Conservation (phyloP, 371 early-diverging fungal genomes). For the Saksenaea vasiformis region DNA sequence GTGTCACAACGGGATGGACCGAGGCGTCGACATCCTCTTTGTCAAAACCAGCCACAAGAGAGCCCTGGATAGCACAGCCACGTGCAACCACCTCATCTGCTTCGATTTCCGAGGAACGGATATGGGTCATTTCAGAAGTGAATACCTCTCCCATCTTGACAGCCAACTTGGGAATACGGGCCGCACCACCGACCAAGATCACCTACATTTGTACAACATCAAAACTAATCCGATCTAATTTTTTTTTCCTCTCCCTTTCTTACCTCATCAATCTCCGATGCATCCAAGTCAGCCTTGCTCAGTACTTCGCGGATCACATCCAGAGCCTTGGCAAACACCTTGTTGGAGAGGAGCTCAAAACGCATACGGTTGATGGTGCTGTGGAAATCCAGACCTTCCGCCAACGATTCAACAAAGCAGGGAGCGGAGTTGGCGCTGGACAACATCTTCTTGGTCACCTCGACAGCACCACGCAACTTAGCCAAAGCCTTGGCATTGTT, state of each 20-base stretch:
- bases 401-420: slow-evolving; percentile 90
- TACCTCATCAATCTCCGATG: slow-evolving; percentile 80
- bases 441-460: slow-evolving; percentile 95
- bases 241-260: not conserved
- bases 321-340: slow-evolving; percentile 77
- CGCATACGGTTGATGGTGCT: slow-evolving; percentile 86
- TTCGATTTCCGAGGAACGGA: slow-evolving; percentile 68
- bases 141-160: slow-evolving; percentile 83
- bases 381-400: slow-evolving; percentile 94
- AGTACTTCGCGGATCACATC: slow-evolving; percentile 76
- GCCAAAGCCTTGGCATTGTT: slow-evolving; percentile 75
- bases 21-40: slow-evolving; percentile 57
- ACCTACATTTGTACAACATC: slow-evolving; percentile 52
- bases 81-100: slow-evolving; percentile 98
- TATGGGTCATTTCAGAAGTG: slow-evolving; percentile 77
- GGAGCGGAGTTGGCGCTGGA: slow-evolving; percentile 86
- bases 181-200: slow-evolving; percentile 96
- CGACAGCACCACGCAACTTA: slow-evolving; percentile 84
- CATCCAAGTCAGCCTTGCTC: slow-evolving; percentile 65
- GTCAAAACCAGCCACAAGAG: slow-evolving; percentile 63
- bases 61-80: slow-evolving; percentile 98
- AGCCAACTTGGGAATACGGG: slow-evolving; percentile 98
- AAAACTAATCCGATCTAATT: not conserved
- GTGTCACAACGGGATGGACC: slow-evolving; percentile 61
- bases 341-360: slow-evolving; percentile 88